Evolutionary conservation across 371 early-diverging fungal species (phyloP), one percentile per base, ranked within the genome.

Genomic region (Basidiobolus heterosporus): DNA sequence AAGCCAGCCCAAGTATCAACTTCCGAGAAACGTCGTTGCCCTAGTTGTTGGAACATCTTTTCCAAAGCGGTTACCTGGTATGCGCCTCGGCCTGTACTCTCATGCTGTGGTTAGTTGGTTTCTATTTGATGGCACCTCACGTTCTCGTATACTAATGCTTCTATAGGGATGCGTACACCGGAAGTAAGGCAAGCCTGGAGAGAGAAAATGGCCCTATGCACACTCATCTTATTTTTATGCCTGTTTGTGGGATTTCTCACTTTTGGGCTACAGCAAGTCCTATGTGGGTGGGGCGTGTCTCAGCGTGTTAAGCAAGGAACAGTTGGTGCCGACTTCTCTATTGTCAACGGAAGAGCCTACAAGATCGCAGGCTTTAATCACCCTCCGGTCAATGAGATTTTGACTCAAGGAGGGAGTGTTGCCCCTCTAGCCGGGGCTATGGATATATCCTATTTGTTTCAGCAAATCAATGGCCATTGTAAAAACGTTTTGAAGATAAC

Each of bases 131-230:
- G 5, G n/a, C 30, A 30, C 30, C 30, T 30, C 5, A 30, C 30
- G 30, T 30, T 30, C 9, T 30, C 30, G 3, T 9, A 30, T 30
- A n/a, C 30, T 30, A 9, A 3, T 30, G 30, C 9, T 9, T 30
- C 30, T 30, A 5, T 58, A 54, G 60, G 60, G 4, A 64, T 55
- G 55, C 49, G 52, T 37, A 49, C 56, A 13, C 18, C 60, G 24
- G 66, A 60, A 17, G 64, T 74, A 7, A 84, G 75, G 58, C 82
- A 74, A 50, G 92, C 88, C 13, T 88, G 80, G 74, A 64, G 87
- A 56, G 88, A 88, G 58, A 88, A 88, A 49, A 80, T 86, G 17
- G 83, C 79, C 0, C 66, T 88, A 18, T 75, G 82, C 18, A 62
- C 65, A 40, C 71, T 86, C 38, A 83, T 86, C 39, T 42, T 83